Conservation (phyloP, 2,329 filamentous ascomycete species). For the Alternaria burnsii region DNA sequence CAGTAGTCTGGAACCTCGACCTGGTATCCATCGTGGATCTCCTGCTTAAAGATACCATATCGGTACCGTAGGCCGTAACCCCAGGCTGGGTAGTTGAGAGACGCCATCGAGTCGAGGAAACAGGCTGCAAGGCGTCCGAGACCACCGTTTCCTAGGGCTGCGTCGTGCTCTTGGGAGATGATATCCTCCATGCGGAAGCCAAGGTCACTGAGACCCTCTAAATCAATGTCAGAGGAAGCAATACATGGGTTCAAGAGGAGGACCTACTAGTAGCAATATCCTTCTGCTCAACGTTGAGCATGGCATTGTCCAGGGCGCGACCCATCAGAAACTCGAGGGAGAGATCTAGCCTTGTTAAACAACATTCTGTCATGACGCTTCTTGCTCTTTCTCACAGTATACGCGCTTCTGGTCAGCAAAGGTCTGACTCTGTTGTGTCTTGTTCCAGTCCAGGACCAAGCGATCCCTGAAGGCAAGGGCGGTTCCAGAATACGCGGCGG, state of each 20-base stretch:
- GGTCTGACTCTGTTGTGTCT: conserved; percentile 95
- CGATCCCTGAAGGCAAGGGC: conserved; percentile 92
- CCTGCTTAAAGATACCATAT: conserved; percentile 98
- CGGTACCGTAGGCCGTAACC: conserved; percentile 95
- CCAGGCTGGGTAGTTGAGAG: conserved; percentile 95
- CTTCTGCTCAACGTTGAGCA: conserved; percentile 94
- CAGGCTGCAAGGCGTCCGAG: conserved; percentile 94
- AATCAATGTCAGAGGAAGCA: conserved; percentile 21
- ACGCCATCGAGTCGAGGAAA: conserved; percentile 95
- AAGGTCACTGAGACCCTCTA: conserved; percentile 85
- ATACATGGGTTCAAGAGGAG: neutral
- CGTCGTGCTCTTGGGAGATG: conserved; percentile 93
- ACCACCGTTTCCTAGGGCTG: conserved; percentile 93
- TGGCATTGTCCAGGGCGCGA: conserved; percentile 94
- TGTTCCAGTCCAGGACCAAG: conserved; percentile 95
- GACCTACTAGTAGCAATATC: conserved; percentile 77
- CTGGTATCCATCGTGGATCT: conserved; percentile 97
- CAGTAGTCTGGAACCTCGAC: conserved; percentile 99
- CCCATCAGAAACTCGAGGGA: conserved; percentile 99
- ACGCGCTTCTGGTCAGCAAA: conserved; percentile 89
- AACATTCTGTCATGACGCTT: neutral
- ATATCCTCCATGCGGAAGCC: conserved; percentile 98
- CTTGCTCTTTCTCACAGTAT: conserved; percentile 69
- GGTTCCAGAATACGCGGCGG: conserved; percentile 88
- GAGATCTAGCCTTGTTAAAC: conserved; percentile 65